Conservation (phyloP, 176 grass and related monocot genomes). For the Raddia guianensis region DNA sequence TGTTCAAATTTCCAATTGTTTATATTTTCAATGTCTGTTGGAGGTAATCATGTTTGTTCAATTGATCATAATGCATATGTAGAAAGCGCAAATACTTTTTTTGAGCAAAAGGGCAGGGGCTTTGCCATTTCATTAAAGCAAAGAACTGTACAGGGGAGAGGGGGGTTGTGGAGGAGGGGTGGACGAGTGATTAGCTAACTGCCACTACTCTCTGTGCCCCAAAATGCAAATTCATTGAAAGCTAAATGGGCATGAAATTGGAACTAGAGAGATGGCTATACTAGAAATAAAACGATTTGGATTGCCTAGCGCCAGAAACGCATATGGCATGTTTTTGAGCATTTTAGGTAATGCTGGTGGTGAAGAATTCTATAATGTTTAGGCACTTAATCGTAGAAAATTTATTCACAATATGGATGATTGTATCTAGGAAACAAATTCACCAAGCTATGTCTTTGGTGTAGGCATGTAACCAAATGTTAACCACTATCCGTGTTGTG, state of each 20-base stretch:
- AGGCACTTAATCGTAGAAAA: background rate
- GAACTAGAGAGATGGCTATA: background rate
- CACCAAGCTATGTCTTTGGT: background rate
- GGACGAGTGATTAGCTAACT: too few species aligned
- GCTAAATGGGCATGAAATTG: background rate
- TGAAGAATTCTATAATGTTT: slow-evolving; percentile 13
- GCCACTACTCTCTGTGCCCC: too few species aligned
- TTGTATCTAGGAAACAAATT: background rate
- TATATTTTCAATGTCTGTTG: background rate
- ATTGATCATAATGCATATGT: background rate
- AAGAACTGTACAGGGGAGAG: too few species aligned
- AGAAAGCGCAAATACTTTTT: background rate
- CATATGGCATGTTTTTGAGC: background rate
- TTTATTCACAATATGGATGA: background rate
- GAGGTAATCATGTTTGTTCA: background rate
- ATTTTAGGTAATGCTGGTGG: background rate
- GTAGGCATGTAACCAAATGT: background rate
- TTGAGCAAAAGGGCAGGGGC: too few species aligned
- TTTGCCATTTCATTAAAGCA: too few species aligned
- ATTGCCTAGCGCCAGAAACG: background rate
- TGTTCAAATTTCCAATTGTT: background rate
- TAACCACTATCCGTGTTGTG: slow-evolving; percentile 2
- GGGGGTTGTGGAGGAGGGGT: too few species aligned
- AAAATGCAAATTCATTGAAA: background rate
- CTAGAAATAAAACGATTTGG: slow-evolving; percentile 12